These are phyloP conservation scores for Geopyxis carbonaria DNA, from an alignment of 495 filamentous ascomycete species.

Conservation along the genomic window DNA sequence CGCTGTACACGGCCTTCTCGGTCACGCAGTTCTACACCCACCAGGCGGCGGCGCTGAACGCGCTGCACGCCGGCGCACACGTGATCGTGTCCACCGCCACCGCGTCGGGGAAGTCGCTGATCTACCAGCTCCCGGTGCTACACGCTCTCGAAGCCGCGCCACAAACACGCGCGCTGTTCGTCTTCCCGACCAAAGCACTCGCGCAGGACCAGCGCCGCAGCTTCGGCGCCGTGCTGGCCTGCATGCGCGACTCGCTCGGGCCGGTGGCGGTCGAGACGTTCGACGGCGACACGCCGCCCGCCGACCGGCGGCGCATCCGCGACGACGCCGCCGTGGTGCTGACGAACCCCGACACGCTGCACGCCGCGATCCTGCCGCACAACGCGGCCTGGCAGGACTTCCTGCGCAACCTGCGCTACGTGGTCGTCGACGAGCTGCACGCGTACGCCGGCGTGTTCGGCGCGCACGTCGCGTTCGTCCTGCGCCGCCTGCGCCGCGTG, in stretches of 20 bases:
- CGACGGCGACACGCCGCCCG: conserved; percentile 84
- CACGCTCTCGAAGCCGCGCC: conserved; percentile 66
- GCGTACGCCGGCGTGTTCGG: conserved; percentile 95
- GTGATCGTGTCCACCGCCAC: conserved; percentile 93
- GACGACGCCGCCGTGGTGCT: conserved; percentile 90
- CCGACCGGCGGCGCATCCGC: conserved; percentile 56
- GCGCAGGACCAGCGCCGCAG: conserved; percentile 90
- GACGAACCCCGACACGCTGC: conserved; percentile 97
- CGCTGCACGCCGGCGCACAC: conserved; percentile 62
- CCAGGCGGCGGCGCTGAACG: conserved; percentile 89
- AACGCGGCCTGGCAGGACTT: conserved; percentile 82
- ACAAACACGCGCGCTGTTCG: conserved; percentile 79
- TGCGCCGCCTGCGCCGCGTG: conserved; percentile 74
- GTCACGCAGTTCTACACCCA: conserved; percentile 86
- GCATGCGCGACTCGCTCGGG: conserved; percentile 54
- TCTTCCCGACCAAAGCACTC: conserved; percentile 94
- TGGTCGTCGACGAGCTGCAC: conserved; percentile 66
- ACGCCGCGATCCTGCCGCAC: conserved; percentile 83
- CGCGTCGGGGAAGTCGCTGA: conserved; percentile 87
- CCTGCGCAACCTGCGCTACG: conserved; percentile 72
- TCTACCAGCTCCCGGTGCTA: conserved; percentile 89
- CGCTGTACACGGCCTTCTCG: conserved; percentile 71
- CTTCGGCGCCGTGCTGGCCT: conserved; percentile 64
- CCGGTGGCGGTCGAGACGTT: conserved; percentile 75
- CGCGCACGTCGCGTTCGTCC: conserved; percentile 84